A percentile compares a stretch with the other conserved stretches of the same genome.
Conservation (phyloP, 2,329 filamentous ascomycete genomes). For the Paraphoma chrysanthemicola region DNA sequence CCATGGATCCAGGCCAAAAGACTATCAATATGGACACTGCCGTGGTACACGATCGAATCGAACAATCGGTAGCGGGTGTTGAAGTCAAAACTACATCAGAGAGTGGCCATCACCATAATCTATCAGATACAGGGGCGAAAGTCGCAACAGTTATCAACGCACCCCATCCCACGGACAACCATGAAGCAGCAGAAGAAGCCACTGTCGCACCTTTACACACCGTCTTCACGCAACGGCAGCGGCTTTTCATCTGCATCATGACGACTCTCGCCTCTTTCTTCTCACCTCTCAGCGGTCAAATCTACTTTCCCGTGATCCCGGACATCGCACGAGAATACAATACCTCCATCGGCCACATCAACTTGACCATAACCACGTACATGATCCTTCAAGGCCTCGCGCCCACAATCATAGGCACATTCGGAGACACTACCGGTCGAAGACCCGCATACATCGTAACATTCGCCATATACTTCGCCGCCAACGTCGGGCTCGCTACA, state of each 20-base stretch:
- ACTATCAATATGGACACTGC: too few relatives aligned
- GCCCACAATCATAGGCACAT: conserved; percentile 51
- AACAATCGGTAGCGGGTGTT: too few relatives aligned
- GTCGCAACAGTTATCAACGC: background rate
- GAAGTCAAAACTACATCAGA: too few relatives aligned
- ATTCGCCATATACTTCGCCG: conserved; percentile 50
- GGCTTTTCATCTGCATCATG: background rate
- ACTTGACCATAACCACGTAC: conserved; percentile 56
- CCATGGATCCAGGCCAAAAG: too few relatives aligned
- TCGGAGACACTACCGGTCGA: conserved; percentile 52
- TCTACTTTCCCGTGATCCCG: conserved; percentile 56
- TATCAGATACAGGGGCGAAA: background rate
- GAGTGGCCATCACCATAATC: background rate
- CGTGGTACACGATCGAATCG: too few relatives aligned
- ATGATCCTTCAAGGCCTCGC: conserved; percentile 54
- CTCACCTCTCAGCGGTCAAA: conserved; percentile 15
- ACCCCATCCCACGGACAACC: background rate
- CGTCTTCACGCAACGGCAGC: background rate
- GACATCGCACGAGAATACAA: conserved; percentile 51
- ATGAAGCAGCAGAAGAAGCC: background rate
- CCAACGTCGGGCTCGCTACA: conserved; percentile 51
- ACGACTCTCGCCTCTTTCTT: background rate
- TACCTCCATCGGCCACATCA: conserved; percentile 45
- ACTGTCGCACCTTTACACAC: background rate
- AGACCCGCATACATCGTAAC: conserved; percentile 49